These are phyloP conservation scores for Raphidocelis subcapitata DNA, from an alignment of 139 green algal species.

Conservation along the genomic window DNA sequence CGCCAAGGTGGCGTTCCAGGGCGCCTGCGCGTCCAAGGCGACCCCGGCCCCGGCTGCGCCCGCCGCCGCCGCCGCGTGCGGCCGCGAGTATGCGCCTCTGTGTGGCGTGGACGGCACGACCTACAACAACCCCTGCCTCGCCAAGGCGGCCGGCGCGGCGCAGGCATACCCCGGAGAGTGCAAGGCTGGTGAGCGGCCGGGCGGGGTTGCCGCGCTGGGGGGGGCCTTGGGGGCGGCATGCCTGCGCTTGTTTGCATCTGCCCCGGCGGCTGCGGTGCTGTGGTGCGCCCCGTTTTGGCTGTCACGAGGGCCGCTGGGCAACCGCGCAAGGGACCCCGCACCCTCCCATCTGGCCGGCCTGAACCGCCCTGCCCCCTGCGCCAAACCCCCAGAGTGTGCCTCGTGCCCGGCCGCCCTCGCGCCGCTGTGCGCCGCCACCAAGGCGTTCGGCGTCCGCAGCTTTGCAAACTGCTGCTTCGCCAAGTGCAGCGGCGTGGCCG, in stretches of 20 bases:
- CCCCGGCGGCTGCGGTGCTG: background rate
- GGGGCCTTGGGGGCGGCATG: background rate
- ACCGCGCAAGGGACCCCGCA: too few relatives aligned
- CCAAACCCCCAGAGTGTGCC: background rate
- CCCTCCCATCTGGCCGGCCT: background rate
- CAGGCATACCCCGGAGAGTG: constrained; percentile 28
- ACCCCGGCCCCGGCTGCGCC: background rate
- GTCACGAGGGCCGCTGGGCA: too few relatives aligned
- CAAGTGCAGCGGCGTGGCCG: constrained; percentile 7
- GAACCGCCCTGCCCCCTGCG: too few relatives aligned
- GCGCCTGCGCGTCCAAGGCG: constrained; percentile 12
- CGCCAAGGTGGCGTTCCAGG: constrained; percentile 1
- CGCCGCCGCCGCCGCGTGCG: constrained; percentile 2
- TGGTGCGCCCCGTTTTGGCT: too few relatives aligned
- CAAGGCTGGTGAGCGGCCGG: constrained; percentile 1
- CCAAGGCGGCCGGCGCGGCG: background rate
- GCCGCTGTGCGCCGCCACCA: constrained; percentile 12
- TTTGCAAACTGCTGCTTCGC: constrained; percentile 33
- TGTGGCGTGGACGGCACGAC: constrained; percentile 32
- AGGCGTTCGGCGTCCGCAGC: background rate
- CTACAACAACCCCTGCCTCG: constrained; percentile 31
- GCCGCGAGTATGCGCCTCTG: constrained; percentile 13
- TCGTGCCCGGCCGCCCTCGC: background rate
- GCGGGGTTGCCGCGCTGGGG: background rate
- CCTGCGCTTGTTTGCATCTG: background rate